A percentile compares a stretch with the other conserved stretches of the same genome.
These are phyloP conservation scores for Chondrus crispus DNA, from an alignment of 23 red algal genomes.

Conservation along the genomic window DNA sequence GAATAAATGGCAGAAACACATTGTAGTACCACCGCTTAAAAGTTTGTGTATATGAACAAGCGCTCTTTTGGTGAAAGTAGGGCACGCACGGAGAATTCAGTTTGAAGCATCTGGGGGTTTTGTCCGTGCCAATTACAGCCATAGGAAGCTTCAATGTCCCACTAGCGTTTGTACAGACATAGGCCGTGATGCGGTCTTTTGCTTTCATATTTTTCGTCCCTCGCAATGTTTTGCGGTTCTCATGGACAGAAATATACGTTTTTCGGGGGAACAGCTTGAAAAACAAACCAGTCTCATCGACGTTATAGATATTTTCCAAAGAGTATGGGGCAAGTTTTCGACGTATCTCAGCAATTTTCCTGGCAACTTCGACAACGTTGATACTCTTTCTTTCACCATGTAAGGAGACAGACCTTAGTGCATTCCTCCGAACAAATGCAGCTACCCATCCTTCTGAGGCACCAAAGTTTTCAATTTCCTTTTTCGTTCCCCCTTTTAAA, in stretches of 20 bases:
- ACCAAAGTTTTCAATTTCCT: too few species aligned
- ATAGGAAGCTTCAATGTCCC: not conserved
- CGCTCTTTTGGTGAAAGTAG: not conserved
- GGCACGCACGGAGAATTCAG: not conserved
- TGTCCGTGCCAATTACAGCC: not conserved
- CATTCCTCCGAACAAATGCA: not conserved
- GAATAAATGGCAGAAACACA: not conserved
- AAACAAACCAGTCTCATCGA: slow-evolving; percentile 25
- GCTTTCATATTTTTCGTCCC: not conserved
- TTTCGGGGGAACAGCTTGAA: not conserved
- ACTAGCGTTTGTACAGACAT: not conserved
- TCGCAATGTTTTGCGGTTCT: not conserved
- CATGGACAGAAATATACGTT: not conserved
- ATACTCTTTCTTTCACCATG: not conserved
- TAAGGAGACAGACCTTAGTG: not conserved
- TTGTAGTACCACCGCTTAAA: not conserved
- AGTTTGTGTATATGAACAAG: not conserved
- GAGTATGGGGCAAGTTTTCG: not conserved
- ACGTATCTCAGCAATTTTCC: not conserved
- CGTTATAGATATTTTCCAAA: not conserved
- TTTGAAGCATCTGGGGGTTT: not conserved
- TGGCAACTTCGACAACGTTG: not conserved
- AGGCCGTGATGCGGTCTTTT: not conserved
- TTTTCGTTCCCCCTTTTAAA: too few species aligned
- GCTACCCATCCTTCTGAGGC: too few species aligned